Evolutionary conservation across 1,139 yeast species (phyloP).

Genomic region (Nakaseomyces kungkrabaensis): DNA sequence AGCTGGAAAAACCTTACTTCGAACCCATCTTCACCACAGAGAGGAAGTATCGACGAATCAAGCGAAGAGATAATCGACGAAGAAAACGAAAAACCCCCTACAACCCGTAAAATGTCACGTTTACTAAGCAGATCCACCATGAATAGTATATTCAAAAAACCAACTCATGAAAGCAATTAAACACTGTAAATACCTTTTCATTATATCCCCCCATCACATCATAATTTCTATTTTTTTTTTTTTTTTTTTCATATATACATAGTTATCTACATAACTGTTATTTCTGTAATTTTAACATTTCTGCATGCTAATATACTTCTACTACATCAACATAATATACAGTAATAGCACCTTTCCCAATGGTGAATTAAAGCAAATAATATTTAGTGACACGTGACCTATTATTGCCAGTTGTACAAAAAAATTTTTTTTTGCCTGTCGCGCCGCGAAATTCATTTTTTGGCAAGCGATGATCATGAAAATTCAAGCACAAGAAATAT

Average conservation of each 20-base stretch:
- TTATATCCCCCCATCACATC: background rate
- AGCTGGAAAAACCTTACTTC: slow-evolving; percentile 2
- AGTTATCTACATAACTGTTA: background rate
- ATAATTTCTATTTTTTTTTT: background rate
- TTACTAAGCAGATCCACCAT: slow-evolving; percentile 21
- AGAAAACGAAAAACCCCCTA: slow-evolving; percentile 3
- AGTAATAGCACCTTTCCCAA: too few relatives aligned
- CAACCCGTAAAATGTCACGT: slow-evolving; percentile 21
- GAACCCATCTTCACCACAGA: slow-evolving; percentile 1
- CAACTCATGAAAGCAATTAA: slow-evolving; percentile 15
- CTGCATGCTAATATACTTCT: too few relatives aligned
- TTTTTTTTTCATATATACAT: background rate
- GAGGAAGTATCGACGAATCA: slow-evolving; percentile 1
- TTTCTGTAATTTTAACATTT: too few relatives aligned
- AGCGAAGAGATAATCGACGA: slow-evolving; percentile 9
- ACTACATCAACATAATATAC: too few relatives aligned
- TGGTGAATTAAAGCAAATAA: too few relatives aligned
- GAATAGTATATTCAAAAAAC: slow-evolving; percentile 21
- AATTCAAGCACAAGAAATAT: too few relatives aligned
- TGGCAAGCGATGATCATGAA: too few relatives aligned
- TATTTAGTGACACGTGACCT: too few relatives aligned
- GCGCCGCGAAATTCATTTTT: too few relatives aligned
- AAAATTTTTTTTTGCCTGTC: too few relatives aligned
- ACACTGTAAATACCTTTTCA: background rate
- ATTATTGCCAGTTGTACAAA: too few relatives aligned